A percentile compares a stretch with the other conserved stretches of the same genome.
phyloP scores from a whole-genome alignment of 495 filamentous ascomycete genomes.

The Amniculicola lignicola region DNA sequence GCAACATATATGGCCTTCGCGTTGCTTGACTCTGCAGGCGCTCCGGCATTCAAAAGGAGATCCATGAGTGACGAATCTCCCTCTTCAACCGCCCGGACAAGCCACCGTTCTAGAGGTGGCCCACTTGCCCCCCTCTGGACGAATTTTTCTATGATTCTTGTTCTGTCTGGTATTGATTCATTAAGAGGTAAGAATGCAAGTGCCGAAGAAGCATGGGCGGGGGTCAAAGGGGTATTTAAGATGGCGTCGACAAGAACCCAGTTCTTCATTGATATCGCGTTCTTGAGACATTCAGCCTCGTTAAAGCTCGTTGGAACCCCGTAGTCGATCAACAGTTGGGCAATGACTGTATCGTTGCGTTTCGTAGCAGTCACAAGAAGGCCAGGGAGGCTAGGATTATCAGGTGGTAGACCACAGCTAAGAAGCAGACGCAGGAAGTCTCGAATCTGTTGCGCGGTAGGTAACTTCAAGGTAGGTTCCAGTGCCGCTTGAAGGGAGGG shows the following conservation, averaged over 20 bases:
- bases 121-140: constrained; percentile 24
- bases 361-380: constrained; percentile 21
- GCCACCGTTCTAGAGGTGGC: constrained; percentile 13
- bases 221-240: constrained; percentile 8
- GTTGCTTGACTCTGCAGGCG: constrained; percentile 9
- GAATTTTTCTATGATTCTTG: constrained; percentile 9
- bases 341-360: constrained; percentile 15
- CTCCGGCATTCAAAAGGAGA: constrained; percentile 20
- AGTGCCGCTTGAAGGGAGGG: constrained; percentile 11
- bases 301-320: constrained; percentile 21
- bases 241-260: constrained; percentile 17
- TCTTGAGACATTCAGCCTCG: constrained; percentile 19
- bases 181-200: constrained; percentile 3
- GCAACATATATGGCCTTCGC: constrained; percentile 8
- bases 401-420: constrained; percentile 16
- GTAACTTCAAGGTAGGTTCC: constrained; percentile 7
- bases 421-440: constrained; percentile 25
- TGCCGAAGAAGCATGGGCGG: constrained; percentile 12
- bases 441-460: constrained; percentile 10
- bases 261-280: constrained; percentile 13
- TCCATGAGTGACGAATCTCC: constrained; percentile 18
- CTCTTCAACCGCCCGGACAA: constrained; percentile 25
- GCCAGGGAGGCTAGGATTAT: constrained; percentile 1
- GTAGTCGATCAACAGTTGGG: constrained; percentile 16
- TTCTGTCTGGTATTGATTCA: constrained; percentile 7